Evolutionary conservation across 1,284 basidiomycete genomes (phyloP).

Genomic region (Ganoderma boninense): DNA sequence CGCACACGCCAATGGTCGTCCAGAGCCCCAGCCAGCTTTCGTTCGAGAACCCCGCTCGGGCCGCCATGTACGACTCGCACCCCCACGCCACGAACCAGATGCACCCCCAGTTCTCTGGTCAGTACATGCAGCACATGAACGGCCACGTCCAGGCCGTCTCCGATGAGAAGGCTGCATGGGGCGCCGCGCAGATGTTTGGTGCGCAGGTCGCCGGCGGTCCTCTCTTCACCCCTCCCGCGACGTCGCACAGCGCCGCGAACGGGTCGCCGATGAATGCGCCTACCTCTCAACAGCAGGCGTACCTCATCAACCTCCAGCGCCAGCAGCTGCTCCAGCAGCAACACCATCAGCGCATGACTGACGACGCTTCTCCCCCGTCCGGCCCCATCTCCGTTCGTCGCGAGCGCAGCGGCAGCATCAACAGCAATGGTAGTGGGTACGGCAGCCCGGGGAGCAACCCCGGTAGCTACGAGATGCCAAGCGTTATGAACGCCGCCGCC

Average conservation of each 20-base stretch:
- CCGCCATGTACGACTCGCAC: conserved; percentile 44
- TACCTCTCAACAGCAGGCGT: conserved; percentile 40
- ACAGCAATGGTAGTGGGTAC: conserved; percentile 46
- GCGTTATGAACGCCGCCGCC: conserved; percentile 36
- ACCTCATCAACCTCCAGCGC: conserved; percentile 44
- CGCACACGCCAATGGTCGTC: conserved; percentile 44
- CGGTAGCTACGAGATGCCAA: conserved; percentile 48
- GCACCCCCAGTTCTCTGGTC: conserved; percentile 34
- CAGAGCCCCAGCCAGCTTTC: conserved; percentile 43
- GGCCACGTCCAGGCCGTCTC: conserved; percentile 26
- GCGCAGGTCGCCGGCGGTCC: conserved; percentile 40
- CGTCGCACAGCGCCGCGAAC: conserved; percentile 38
- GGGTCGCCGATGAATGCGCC: conserved; percentile 28
- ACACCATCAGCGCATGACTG: conserved; percentile 30
- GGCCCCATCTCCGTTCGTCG: conserved; percentile 39
- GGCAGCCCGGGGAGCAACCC: conserved; percentile 42
- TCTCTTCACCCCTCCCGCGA: conserved; percentile 47
- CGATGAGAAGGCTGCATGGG: conserved; percentile 35
- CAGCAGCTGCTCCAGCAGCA: conserved; percentile 40
- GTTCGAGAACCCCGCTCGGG: conserved; percentile 48
- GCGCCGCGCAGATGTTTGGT: conserved; percentile 41
- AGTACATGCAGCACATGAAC: conserved; percentile 36
- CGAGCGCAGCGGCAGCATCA: conserved; percentile 51
- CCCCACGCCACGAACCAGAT: conserved; percentile 23
- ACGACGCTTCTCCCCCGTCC: conserved; percentile 51